Conservation (phyloP, 2,329 filamentous ascomycete genomes). For the Xylariales sp. region DNA sequence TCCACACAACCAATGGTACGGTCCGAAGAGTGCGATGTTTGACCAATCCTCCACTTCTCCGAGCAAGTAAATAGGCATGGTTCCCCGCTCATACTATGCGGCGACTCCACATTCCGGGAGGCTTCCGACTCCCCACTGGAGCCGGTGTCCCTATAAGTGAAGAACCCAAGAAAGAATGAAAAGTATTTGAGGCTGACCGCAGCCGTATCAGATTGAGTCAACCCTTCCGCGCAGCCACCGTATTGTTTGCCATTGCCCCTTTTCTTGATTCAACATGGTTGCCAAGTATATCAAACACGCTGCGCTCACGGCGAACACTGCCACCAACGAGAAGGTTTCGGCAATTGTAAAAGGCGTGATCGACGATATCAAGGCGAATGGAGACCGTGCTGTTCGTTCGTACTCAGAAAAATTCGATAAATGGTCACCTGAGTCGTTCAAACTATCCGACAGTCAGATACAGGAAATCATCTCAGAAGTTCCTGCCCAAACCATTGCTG, state of each 20-base stretch:
- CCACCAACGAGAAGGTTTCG: slow-evolving; percentile 25
- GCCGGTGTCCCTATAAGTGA: too few species aligned
- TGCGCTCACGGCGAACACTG: slow-evolving; percentile 12
- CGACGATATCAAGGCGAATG: slow-evolving; percentile 37
- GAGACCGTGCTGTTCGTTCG: slow-evolving; percentile 41
- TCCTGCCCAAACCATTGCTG: slow-evolving; percentile 34
- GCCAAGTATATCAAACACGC: slow-evolving; percentile 16
- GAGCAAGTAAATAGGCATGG: not conserved
- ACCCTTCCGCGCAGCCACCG: too few species aligned
- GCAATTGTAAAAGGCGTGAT: slow-evolving; percentile 43
- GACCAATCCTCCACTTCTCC: not conserved
- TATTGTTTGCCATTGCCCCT: too few species aligned
- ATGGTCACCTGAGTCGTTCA: slow-evolving; percentile 45
- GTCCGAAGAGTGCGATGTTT: too few species aligned
- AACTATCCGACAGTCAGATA: slow-evolving; percentile 39
- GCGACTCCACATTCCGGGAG: not conserved
- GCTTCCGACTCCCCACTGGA: not conserved
- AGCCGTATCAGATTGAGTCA: too few species aligned
- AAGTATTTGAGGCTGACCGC: too few species aligned
- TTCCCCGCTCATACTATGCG: not conserved
- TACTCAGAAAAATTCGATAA: slow-evolving; percentile 52
- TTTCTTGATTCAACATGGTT: slow-evolving; percentile 15
- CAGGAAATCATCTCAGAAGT: slow-evolving; percentile 37
- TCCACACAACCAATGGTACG: too few species aligned
- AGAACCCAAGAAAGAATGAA: too few species aligned